phyloP scores from a whole-genome alignment of 805 yeast species.

The Suhomyces sp. region DNA sequence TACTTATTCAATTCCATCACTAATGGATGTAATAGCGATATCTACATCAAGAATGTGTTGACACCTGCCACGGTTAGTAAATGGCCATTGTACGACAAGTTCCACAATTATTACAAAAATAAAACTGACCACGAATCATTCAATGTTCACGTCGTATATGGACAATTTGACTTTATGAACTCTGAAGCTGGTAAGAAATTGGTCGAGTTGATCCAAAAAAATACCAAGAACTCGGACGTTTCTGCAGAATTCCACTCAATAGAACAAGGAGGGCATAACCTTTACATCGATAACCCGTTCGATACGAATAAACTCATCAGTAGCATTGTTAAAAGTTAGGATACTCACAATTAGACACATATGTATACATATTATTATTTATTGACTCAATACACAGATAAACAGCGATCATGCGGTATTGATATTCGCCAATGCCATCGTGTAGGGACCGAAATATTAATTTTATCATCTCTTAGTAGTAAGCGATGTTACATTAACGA shows the following conservation, averaged over 20 bases:
- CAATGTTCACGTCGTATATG: conserved; percentile 54
- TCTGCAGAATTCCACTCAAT: conserved; percentile 23
- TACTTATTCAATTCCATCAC: conserved; percentile 43
- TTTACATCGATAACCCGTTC: conserved; percentile 46
- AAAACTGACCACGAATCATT: conserved; percentile 16
- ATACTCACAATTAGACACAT: too few species aligned
- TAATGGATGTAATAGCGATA: conserved; percentile 38
- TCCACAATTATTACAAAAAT: conserved; percentile 31
- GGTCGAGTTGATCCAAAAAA: conserved; percentile 12
- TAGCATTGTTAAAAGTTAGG: too few species aligned
- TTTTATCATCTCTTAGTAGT: too few species aligned
- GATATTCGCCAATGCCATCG: too few species aligned
- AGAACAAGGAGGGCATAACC: conserved; percentile 44
- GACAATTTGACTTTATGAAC: conserved; percentile 76
- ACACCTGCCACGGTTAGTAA: conserved; percentile 62
- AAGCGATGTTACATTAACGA: too few species aligned
- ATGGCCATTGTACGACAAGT: conserved; percentile 64
- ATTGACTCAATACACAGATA: too few species aligned
- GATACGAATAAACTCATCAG: too few species aligned
- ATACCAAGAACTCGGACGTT: conserved; percentile 9
- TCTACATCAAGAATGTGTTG: conserved; percentile 47
- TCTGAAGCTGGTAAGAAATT: conserved; percentile 48
- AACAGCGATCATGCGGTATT: too few species aligned
- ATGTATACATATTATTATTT: too few species aligned
- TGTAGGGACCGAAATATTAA: too few species aligned